Evolutionary conservation across 208 protist genomes (phyloP).

Genomic region (Angomonas ambiguus): DNA sequence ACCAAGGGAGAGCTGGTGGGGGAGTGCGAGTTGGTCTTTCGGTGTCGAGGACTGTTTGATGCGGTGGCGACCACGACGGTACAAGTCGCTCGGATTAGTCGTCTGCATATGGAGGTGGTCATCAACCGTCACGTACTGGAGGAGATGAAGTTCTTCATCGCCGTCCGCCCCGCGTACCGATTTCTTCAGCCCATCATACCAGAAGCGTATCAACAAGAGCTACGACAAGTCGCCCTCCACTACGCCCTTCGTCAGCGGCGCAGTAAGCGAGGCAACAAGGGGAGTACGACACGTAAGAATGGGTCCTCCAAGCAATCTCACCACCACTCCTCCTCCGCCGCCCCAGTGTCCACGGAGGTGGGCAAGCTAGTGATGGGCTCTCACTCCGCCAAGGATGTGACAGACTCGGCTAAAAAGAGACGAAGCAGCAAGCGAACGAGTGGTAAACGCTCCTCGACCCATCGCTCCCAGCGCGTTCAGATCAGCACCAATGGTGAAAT

Average conservation of each 20-base stretch:
- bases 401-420: no score
- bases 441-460: conserved; percentile 16
- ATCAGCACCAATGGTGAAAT: conserved; percentile 69
- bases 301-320: neutral
- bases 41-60: conserved; percentile 42
- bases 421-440: neutral
- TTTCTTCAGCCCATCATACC: conserved; percentile 41
- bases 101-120: conserved; percentile 63
- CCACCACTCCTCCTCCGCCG: no score
- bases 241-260: neutral
- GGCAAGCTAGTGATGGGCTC: neutral
- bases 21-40: conserved; percentile 58
- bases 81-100: conserved; percentile 53
- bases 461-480: conserved; percentile 12
- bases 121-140: conserved; percentile 32
- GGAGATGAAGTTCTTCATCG: conserved; percentile 43
- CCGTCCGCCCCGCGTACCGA: conserved; percentile 38
- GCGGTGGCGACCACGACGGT: conserved; percentile 34
- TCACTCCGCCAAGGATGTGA: no score
- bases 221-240: conserved; percentile 31
- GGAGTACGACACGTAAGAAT: neutral
- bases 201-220: conserved; percentile 38
- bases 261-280: neutral
- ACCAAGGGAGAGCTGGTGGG: conserved; percentile 29
- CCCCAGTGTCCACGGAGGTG: neutral